Base-by-base conservation (phyloP, 306 rosid genomes). In the Gleditsia sinensis region DNA sequence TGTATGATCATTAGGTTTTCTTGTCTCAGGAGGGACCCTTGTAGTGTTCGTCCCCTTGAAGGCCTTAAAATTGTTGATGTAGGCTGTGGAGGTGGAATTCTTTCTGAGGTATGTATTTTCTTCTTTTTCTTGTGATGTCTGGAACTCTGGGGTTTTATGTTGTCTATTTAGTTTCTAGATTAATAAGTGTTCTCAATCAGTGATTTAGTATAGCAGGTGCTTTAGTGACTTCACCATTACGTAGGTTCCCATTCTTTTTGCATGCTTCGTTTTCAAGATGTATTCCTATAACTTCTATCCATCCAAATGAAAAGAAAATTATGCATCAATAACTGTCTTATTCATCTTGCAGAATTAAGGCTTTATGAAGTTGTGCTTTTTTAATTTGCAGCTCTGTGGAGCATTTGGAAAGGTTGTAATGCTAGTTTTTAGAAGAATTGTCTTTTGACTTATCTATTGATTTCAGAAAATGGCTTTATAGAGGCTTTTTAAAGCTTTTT, bases 71-170 rank as follows among this genome's bases (percentile, higher is more conserved):
- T 94, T 83, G 88, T 78, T 36, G 99, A 94, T 81, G 95, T 94
- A 54, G 98, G 98, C 16, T 94, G 98, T 70, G 97, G 97, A 58
- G 98, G 98, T 78, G 98, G 98, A 80, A 90, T 94, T 86, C 93
- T 90, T 21, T 94, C 92, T 2, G 96, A 91, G 96, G 98, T 91
- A 82, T 57, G 7, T 49, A 56, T 48, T 59, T 65, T 72, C 27
- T 61, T 25, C 20, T 12, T 55, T 55, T 48, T 7, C 69, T 14
- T 20, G 28, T 49, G 24, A 60, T 75, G 42, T 54, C 42, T 76
- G 39, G 39, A 48, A 6, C 12, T 40, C 53, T 17, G 11, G 34
- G 33, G 53, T 12, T 39, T 63, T 37, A 37, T 37, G 20, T 63
- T 2, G 33, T 27, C 4, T 63, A 39, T 63, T 19, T 40, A 53